Percentiles rank a stretch among this genome's conserved stretches.
These are phyloP conservation scores for Mortierella sp. DNA, from an alignment of 371 early-diverging fungal species.

Conservation along the genomic window DNA sequence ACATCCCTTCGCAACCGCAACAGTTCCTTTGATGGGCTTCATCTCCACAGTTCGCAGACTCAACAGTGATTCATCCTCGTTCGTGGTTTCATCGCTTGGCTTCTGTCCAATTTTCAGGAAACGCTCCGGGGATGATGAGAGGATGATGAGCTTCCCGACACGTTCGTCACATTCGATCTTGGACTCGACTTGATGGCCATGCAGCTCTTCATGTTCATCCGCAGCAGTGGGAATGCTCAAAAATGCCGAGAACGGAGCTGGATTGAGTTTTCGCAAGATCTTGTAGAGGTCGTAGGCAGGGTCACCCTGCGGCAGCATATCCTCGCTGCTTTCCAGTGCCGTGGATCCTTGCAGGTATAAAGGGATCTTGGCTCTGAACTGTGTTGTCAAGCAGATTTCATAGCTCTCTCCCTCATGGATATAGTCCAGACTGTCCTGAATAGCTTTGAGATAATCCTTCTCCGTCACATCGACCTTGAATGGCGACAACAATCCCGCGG, in stretches of 20 bases:
- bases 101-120: constrained; percentile 74
- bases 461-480: constrained; percentile 59
- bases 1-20: constrained; percentile 63
- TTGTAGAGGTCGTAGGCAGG: constrained; percentile 69
- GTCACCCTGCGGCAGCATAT: constrained; percentile 11
- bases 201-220: not conserved
- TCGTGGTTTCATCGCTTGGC: constrained; percentile 27
- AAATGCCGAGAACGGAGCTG: constrained; percentile 90
- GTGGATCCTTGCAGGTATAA: constrained; percentile 6
- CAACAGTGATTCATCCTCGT: not conserved
- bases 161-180: not conserved
- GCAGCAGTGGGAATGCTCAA: constrained; percentile 60
- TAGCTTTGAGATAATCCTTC: constrained; percentile 74
- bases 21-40: constrained; percentile 98
- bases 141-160: constrained; percentile 38
- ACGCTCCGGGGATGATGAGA: constrained; percentile 88
- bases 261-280: constrained; percentile 78
- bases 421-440: constrained; percentile 68
- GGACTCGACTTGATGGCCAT: not conserved
- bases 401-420: constrained; percentile 94
- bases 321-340: not conserved
- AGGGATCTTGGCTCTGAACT: constrained; percentile 65
- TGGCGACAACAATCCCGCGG: constrained; percentile 35
- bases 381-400: constrained; percentile 93
- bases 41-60: constrained; percentile 73